Conservation (phyloP, 2,329 filamentous ascomycete species). For the Cytospora mali region DNA sequence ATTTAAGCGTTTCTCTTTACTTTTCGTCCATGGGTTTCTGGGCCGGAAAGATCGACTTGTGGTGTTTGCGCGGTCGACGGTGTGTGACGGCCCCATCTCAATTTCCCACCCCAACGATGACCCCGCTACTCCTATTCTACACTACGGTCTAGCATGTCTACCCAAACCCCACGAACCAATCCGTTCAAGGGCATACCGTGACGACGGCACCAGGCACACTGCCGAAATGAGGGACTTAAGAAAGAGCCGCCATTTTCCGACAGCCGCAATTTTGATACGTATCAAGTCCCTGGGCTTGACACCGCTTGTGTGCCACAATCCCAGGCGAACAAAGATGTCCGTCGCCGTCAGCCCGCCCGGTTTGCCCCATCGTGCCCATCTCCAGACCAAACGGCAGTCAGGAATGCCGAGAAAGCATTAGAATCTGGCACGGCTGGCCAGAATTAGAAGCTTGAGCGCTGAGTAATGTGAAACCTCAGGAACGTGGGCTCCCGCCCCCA, state of each 20-base stretch:
- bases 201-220: not conserved
- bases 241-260: slow-evolving; percentile 3
- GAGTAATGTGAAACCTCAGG: slow-evolving; percentile 5
- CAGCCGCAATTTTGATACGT: not conserved
- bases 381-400: not conserved
- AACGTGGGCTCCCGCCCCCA: slow-evolving; percentile 9
- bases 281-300: not conserved
- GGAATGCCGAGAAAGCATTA: not conserved
- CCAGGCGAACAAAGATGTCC: not conserved
- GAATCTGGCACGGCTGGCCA: not conserved
- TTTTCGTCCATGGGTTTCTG: not conserved
- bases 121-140: slow-evolving; percentile 10
- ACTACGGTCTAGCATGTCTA: not conserved
- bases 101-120: slow-evolving; percentile 16
- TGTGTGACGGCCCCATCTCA: slow-evolving; percentile 18
- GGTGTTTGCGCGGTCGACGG: slow-evolving; percentile 23
- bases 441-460: not conserved
- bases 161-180: not conserved
- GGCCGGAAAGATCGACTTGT: slow-evolving; percentile 2
- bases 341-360: not conserved
- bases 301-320: not conserved
- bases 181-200: slow-evolving; percentile 5
- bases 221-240: slow-evolving; percentile 6
- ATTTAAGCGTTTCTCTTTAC: slow-evolving; percentile 13
- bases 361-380: not conserved